These are phyloP conservation scores for Delitschia confertaspora DNA, from an alignment of 495 filamentous ascomycete genomes.

Conservation along the genomic window DNA sequence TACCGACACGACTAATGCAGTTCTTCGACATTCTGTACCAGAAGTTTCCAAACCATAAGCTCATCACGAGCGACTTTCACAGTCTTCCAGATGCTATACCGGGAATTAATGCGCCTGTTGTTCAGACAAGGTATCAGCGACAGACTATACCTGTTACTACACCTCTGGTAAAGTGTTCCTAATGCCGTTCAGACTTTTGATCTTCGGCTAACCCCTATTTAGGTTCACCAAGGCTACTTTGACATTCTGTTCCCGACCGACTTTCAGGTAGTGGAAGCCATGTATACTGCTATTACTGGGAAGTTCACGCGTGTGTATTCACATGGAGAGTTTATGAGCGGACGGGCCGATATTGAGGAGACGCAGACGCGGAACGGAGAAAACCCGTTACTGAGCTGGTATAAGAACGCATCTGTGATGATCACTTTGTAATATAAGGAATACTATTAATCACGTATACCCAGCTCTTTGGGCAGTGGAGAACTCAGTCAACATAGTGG, in stretches of 20 bases:
- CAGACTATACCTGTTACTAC: constrained; percentile 82
- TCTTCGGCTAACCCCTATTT: too few species aligned
- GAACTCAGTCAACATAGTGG: too few species aligned
- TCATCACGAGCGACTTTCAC: constrained; percentile 88
- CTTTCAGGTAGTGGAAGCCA: constrained; percentile 75
- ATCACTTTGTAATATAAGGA: constrained; percentile 53
- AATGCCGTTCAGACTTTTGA: neutral
- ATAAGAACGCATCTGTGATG: constrained; percentile 86
- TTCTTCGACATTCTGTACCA: constrained; percentile 85
- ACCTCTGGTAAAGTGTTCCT: constrained; percentile 61
- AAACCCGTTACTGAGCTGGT: constrained; percentile 89
- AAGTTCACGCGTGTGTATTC: constrained; percentile 74
- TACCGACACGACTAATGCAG: constrained; percentile 87
- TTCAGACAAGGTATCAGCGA: constrained; percentile 85
- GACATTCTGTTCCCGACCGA: constrained; percentile 98
- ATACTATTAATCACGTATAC: too few species aligned
- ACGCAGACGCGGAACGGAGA: constrained; percentile 83
- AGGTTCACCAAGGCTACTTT: constrained; percentile 97
- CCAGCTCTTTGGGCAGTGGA: too few species aligned
- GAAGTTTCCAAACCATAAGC: constrained; percentile 80
- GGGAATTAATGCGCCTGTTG: constrained; percentile 85
- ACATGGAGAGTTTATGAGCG: constrained; percentile 81
- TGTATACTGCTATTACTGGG: constrained; percentile 86
- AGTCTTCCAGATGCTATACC: constrained; percentile 68
- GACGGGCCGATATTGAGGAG: constrained; percentile 85